Evolutionary conservation across 139 green algal species (phyloP).

Genomic region (Micromonas commoda): DNA sequence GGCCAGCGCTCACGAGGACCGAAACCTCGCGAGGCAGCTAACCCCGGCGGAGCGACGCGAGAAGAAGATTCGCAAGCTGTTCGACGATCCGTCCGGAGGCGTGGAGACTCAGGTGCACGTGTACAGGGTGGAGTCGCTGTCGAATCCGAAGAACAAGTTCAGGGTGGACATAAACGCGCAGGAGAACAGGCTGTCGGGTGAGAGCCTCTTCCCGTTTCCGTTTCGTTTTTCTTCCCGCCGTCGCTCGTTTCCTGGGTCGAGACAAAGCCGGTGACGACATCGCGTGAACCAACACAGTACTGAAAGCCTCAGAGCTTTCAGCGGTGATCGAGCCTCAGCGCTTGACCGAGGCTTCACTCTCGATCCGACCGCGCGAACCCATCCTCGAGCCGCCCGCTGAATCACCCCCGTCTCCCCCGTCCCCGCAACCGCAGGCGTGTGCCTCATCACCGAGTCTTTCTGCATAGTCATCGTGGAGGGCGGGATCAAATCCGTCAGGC

Average conservation of each 20-base stretch:
- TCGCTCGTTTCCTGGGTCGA: neutral
- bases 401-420: neutral
- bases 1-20: constrained; percentile 81
- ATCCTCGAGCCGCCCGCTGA: neutral
- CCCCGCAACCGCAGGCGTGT: neutral
- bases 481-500: constrained; percentile 33
- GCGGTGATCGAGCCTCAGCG: neutral
- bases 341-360: neutral
- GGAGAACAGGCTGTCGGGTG: constrained; percentile 76
- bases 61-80: constrained; percentile 92
- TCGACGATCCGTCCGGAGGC: constrained; percentile 45
- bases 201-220: neutral
- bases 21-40: constrained; percentile 89
- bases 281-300: constrained; percentile 2
- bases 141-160: constrained; percentile 60
- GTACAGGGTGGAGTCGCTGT: constrained; percentile 47
- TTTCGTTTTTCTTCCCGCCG: neutral
- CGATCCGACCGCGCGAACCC: neutral
- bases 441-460: constrained; percentile 38
- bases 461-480: constrained; percentile 80
- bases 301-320: constrained; percentile 17
- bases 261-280: neutral
- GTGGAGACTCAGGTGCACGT: constrained; percentile 39
- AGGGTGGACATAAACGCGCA: constrained; percentile 90
- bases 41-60: constrained; percentile 81